Percentiles rank a stretch among this genome's conserved stretches.
Conservation (phyloP, 306 rosid genomes). For the Citrullus colocynthis region DNA sequence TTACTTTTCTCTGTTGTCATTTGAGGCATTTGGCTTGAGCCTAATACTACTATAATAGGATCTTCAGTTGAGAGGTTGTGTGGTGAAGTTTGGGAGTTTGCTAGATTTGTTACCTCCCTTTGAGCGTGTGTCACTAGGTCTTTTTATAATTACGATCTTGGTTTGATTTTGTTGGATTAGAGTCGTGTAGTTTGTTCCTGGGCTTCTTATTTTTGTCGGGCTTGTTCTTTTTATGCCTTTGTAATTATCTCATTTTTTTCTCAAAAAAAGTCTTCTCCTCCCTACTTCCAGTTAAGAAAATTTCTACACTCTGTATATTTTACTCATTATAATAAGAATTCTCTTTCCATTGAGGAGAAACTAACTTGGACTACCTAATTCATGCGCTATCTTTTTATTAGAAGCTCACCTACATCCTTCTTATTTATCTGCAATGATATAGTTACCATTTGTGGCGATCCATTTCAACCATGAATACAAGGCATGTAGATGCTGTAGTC, state of each 20-base stretch:
- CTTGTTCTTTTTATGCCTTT: not conserved
- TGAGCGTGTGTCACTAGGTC: not conserved
- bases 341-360: not conserved
- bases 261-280: not conserved
- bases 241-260: not conserved
- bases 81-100: not conserved
- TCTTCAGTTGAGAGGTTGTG: not conserved
- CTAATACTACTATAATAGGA: not conserved
- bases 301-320: not conserved
- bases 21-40: not conserved
- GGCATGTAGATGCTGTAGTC: not conserved
- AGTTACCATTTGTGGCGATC: not conserved
- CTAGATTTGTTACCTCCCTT: not conserved
- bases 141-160: not conserved
- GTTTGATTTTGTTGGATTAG: not conserved
- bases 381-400: not conserved
- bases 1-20: not conserved
- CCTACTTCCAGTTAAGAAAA: not conserved
- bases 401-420: not conserved
- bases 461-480: not conserved
- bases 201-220: not conserved
- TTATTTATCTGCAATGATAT: not conserved
- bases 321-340: not conserved
- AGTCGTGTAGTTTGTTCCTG: not conserved
- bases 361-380: not conserved